Conservation (phyloP, 129 eudicot genomes). For the Pulicaria dysenterica region DNA sequence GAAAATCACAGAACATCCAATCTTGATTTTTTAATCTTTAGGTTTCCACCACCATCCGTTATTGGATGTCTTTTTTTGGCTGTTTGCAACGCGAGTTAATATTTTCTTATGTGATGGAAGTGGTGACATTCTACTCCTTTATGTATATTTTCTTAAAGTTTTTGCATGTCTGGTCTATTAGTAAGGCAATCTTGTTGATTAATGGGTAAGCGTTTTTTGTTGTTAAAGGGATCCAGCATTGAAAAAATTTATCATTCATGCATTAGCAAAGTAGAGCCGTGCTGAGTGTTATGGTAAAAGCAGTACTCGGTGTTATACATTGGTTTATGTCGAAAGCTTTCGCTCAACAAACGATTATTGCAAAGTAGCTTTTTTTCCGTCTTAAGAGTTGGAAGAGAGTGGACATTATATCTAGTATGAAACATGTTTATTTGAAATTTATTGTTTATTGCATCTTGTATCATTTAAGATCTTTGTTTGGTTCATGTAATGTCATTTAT, state of each 20-base stretch:
- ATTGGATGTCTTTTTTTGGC: background rate
- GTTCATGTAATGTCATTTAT: slow-evolving; percentile 10
- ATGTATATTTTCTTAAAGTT: background rate
- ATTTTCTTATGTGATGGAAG: slow-evolving; percentile 11
- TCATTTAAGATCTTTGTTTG: background rate
- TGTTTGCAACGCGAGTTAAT: background rate
- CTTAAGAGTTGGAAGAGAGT: background rate
- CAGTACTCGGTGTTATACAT: background rate
- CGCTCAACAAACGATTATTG: background rate
- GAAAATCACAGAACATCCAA: background rate
- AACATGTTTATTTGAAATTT: background rate
- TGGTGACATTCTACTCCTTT: background rate
- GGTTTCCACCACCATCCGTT: background rate
- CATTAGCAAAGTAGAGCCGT: slow-evolving; percentile 14
- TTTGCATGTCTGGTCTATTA: background rate
- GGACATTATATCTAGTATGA: background rate
- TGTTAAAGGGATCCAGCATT: background rate
- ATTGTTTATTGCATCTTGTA: slow-evolving; percentile 9
- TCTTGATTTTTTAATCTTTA: background rate
- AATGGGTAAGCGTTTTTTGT: background rate
- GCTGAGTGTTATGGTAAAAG: background rate
- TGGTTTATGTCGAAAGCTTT: background rate
- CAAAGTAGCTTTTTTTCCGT: slow-evolving; percentile 3
- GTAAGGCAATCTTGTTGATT: slow-evolving; percentile 8
- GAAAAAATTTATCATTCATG: background rate